Evolutionary conservation across 495 filamentous ascomycete species (phyloP), one percentile per base, ranked within the genome.

Genomic region (Cercophora samala): DNA sequence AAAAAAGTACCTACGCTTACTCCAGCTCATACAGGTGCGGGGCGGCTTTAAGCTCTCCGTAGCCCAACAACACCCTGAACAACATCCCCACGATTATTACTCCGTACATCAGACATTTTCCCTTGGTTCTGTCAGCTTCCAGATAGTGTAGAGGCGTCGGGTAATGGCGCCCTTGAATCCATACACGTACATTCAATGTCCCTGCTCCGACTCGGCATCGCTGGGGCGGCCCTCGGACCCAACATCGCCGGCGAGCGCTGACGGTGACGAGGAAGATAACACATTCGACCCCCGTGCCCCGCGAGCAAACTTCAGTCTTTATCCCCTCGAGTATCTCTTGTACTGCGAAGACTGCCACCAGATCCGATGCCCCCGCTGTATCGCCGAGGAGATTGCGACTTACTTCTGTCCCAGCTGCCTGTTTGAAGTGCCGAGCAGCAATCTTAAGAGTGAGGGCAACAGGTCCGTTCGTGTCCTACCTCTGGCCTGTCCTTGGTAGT

Each of bases 301-400:
- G 2, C 87, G 96, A 5, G 89, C 94, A 42, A 94, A 91, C 74
- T 97, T 90, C 81, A 91, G 91, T 53, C 83, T 99, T 42, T 97
- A 93, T 76, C 93, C 94, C 0, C 86, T 97, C n/a, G 93, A 98
- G 72, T 91, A 95, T 72, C 86, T 99, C 8, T 84, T 97, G 13
- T 98, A 93, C 78, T 99, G 95, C 79, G 93, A 96, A 73, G 96
- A 97, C 75, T 99, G 95, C 75, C 92, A 95, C 69, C 89, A 96
- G 78, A 94, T 99, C 64, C 89, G 93, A 68, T 99, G 95, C 73
- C 91, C 93, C 6, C 84, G 93, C 75, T 99, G 95, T 74, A 91
- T 93, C 21, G 83, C 89, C 23, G 95, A 99, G 73, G 95, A 99
- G 78, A 91, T 97, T 54, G 88, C 96, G 60, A 92, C 90, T 66